phyloP scores from a whole-genome alignment of 805 yeast genomes.

The Starmerella floricola region DNA sequence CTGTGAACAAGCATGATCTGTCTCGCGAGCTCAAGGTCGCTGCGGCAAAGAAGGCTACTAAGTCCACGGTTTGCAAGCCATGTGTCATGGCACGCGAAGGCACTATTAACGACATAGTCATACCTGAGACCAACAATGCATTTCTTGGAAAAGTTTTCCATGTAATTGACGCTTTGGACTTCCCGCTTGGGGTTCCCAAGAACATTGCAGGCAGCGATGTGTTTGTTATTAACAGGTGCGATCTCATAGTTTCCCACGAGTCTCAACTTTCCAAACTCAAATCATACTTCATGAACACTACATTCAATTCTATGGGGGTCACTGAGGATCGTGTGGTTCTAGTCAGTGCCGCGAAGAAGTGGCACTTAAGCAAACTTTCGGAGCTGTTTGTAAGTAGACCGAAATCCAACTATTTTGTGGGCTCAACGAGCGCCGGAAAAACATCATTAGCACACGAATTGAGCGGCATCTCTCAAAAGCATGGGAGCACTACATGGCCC shows the following conservation, averaged over 20 bases:
- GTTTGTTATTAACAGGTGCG: constrained; percentile 34
- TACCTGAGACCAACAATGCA: constrained; percentile 18
- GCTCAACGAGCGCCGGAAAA: constrained; percentile 85
- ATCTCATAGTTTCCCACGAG: constrained; percentile 31
- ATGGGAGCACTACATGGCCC: constrained; percentile 26
- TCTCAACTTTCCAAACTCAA: constrained; percentile 23
- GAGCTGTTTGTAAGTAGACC: constrained; percentile 27
- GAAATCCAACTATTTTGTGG: constrained; percentile 40
- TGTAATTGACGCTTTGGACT: constrained; percentile 55
- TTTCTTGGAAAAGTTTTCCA: constrained; percentile 44
- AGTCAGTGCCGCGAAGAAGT: constrained; percentile 40
- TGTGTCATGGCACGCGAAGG: constrained; percentile 19
- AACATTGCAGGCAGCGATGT: constrained; percentile 13
- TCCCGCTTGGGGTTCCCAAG: constrained; percentile 37
- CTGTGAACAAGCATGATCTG: background rate
- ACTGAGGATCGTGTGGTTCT: constrained; percentile 35
- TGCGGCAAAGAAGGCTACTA: constrained; percentile 2
- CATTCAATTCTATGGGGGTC: constrained; percentile 29
- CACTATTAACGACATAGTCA: background rate
- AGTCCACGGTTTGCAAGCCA: constrained; percentile 20
- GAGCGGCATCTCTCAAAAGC: constrained; percentile 4
- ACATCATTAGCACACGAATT: constrained; percentile 45
- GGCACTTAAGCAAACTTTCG: constrained; percentile 39
- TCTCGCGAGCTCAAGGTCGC: background rate
- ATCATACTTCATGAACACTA: constrained; percentile 27